Evolutionary conservation across 768 basidiomycete species (phyloP).

Genomic region (Rhodotorula graminis): DNA sequence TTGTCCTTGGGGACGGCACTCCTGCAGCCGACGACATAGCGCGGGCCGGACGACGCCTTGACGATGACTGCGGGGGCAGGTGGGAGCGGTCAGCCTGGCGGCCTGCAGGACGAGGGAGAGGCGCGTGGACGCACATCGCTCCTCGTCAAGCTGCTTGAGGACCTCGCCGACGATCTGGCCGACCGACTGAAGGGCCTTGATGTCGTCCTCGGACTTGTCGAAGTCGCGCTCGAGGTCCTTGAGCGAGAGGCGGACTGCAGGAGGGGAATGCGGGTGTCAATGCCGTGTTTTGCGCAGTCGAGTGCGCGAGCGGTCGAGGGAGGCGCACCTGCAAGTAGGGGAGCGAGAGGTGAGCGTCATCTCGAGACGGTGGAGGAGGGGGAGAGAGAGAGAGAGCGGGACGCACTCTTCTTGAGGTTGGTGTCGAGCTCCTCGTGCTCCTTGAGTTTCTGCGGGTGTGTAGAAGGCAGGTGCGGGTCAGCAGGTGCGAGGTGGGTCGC

Average conservation of each 20-base stretch:
- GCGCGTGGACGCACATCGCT: conserved; percentile 67
- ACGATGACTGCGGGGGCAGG: conserved; percentile 66
- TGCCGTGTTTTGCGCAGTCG: neutral
- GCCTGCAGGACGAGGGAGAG: too few species aligned
- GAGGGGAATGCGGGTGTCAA: too few species aligned
- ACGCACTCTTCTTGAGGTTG: conserved; percentile 81
- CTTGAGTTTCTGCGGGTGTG: conserved; percentile 77
- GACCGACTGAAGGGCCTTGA: conserved; percentile 97
- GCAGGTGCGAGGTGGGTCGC: neutral
- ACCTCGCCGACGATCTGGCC: conserved; percentile 99
- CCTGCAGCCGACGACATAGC: conserved; percentile 96
- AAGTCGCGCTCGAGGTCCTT: conserved; percentile 83
- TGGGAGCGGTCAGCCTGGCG: neutral
- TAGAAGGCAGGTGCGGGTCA: neutral
- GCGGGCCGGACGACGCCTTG: conserved; percentile 94
- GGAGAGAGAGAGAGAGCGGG: neutral
- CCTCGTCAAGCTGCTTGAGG: conserved; percentile 96
- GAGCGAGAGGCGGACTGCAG: conserved; percentile 77
- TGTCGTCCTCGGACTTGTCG: conserved; percentile 95
- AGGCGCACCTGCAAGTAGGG: conserved; percentile 1
- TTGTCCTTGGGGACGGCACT: conserved; percentile 85
- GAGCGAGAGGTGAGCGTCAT: conserved; percentile 28
- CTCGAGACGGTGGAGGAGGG: too few species aligned
- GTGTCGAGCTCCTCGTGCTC: conserved; percentile 81
- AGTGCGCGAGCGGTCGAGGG: too few species aligned